phyloP scores from a whole-genome alignment of 1,139 yeast genomes.

The Hansenula sp. region DNA sequence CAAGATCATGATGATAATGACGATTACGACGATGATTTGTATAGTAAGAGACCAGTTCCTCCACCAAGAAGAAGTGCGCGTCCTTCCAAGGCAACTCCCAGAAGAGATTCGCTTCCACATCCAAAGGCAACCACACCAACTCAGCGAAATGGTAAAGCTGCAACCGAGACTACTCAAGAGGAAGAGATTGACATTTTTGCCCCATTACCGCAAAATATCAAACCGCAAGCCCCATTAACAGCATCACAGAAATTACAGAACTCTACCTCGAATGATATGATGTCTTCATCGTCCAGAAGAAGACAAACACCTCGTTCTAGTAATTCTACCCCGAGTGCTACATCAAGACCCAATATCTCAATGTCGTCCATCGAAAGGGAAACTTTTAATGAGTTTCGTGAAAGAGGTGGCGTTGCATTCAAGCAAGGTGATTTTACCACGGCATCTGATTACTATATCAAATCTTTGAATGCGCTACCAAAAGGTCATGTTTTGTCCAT shows the following conservation, averaged over 20 bases:
- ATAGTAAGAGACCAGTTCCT: constrained; percentile 7
- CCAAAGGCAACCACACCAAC: background rate
- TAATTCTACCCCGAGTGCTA: constrained; percentile 7
- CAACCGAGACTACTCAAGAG: constrained; percentile 9
- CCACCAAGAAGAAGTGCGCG: constrained; percentile 15
- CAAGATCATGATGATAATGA: background rate
- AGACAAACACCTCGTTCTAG: constrained; percentile 5
- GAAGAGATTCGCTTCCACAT: background rate
- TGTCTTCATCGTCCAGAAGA: constrained; percentile 16
- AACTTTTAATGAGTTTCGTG: constrained; percentile 48
- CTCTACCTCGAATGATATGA: constrained; percentile 10
- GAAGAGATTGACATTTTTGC: constrained; percentile 19
- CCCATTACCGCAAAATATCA: constrained; percentile 15
- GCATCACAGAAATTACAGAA: constrained; percentile 3
- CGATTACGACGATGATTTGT: background rate
- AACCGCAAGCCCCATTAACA: constrained; percentile 6
- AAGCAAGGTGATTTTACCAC: constrained; percentile 76
- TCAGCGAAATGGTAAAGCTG: constrained; percentile 1
- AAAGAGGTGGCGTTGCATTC: constrained; percentile 60
- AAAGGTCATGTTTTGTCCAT: constrained; percentile 61
- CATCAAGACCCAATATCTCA: constrained; percentile 23
- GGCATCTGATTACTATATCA: constrained; percentile 59
- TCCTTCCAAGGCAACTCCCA: constrained; percentile 5
- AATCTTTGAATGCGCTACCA: constrained; percentile 64
- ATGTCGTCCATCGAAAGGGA: constrained; percentile 39